Evolutionary conservation across 345 rosid species (phyloP).

Genomic region (Populus deltoides): DNA sequence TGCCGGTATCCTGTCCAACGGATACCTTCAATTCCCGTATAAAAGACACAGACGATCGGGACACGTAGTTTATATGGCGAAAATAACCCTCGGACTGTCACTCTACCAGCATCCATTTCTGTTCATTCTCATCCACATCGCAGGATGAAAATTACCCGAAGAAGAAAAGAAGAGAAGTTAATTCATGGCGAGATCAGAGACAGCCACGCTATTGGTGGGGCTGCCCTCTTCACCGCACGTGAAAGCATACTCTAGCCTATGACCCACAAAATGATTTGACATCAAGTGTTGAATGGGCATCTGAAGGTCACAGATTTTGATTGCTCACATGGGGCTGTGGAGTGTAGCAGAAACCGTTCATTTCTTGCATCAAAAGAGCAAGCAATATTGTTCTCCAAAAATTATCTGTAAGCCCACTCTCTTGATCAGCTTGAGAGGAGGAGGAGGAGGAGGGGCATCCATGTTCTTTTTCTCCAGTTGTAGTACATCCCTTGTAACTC

Average conservation of each 20-base stretch:
- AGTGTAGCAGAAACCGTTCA: not conserved
- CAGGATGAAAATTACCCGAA: not conserved
- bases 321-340: conserved; percentile 18
- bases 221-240: conserved; percentile 21
- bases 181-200: not conserved
- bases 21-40: not conserved
- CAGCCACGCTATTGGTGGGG: not conserved
- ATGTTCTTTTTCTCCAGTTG: too few species aligned
- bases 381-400: not conserved
- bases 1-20: not conserved
- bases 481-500: too few species aligned
- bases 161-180: not conserved
- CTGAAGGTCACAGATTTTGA: not conserved
- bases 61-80: not conserved
- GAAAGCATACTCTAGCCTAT: conserved; percentile 4
- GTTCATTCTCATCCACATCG: not conserved
- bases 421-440: too few species aligned
- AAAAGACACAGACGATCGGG: too few species aligned
- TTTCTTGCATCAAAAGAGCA: not conserved
- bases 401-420: not conserved
- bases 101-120: not conserved
- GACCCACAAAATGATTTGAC: conserved; percentile 26
- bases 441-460: too few species aligned
- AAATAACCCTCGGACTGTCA: not conserved
- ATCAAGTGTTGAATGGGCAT: conserved; percentile 9